These are phyloP conservation scores for Maudiozyma saulgeensis DNA, from an alignment of 805 yeast genomes.

Conservation along the genomic window DNA sequence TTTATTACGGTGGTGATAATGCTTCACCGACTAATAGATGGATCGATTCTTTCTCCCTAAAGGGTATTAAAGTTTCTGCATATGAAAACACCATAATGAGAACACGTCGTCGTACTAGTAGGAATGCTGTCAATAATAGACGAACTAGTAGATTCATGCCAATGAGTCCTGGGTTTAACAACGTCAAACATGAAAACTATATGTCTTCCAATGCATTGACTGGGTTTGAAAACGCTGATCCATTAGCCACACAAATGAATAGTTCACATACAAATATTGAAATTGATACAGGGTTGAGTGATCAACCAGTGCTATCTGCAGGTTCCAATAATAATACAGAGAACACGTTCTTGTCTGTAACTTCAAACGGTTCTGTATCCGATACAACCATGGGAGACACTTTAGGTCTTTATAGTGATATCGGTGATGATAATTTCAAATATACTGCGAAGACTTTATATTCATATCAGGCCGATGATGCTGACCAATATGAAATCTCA, in stretches of 20 bases:
- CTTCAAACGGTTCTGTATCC: constrained; percentile 21
- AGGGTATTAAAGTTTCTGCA: constrained; percentile 34
- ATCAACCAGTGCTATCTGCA: background rate
- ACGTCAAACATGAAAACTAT: constrained; percentile 20
- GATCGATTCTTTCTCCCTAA: constrained; percentile 72
- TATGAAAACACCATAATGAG: constrained; percentile 20
- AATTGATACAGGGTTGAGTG: background rate
- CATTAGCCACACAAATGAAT: constrained; percentile 5
- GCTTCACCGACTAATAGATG: constrained; percentile 79
- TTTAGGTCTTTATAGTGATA: constrained; percentile 28
- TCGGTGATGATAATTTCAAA: constrained; percentile 45
- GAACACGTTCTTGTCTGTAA: constrained; percentile 21
- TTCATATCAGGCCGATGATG: constrained; percentile 80
- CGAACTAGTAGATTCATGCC: background rate
- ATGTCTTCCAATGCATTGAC: constrained; percentile 47
- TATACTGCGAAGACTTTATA: constrained; percentile 81
- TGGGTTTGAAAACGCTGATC: constrained; percentile 48
- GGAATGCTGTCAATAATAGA: background rate
- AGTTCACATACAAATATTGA: background rate
- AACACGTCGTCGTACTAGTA: constrained; percentile 16
- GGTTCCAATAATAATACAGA: constrained; percentile 6
- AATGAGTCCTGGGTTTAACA: constrained; percentile 2
- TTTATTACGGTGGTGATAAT: constrained; percentile 84
- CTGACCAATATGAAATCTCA: constrained; percentile 85
- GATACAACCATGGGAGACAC: constrained; percentile 31